A percentile compares a stretch with the other conserved stretches of the same genome.
Conservation (phyloP, 106 monocot species). For the Amphibolis antarctica region DNA sequence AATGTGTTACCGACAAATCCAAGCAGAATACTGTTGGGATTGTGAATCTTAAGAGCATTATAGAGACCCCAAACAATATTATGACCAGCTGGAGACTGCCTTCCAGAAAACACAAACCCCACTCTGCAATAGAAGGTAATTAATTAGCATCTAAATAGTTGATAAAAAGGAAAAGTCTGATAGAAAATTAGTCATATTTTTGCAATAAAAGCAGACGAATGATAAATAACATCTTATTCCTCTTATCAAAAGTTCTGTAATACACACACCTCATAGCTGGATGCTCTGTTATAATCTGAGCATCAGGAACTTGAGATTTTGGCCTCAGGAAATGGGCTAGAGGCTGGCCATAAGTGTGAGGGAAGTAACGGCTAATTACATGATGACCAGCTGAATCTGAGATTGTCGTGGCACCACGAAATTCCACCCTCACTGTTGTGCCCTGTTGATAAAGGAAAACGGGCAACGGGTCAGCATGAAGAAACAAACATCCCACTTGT, state of each 20-base stretch:
- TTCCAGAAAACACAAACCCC: constrained; percentile 8
- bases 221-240: not conserved
- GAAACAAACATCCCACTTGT: too few species aligned
- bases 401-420: constrained; percentile 65
- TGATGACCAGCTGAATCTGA: constrained; percentile 38
- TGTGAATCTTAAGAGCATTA: constrained; percentile 70
- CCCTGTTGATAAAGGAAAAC: constrained; percentile 39
- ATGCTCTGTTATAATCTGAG: constrained; percentile 55
- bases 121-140: too few species aligned
- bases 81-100: constrained; percentile 93
- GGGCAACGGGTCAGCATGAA: too few species aligned
- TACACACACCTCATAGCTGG: constrained; percentile 22
- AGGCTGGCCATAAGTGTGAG: constrained; percentile 68
- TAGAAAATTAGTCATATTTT: not conserved
- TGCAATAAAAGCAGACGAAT: not conserved
- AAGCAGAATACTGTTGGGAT: constrained; percentile 49
- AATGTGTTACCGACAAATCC: constrained; percentile 96
- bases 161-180: too few species aligned
- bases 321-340: constrained; percentile 66
- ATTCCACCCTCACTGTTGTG: constrained; percentile 70
- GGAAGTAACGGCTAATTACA: constrained; percentile 52
- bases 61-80: constrained; percentile 92
- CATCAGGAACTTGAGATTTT: constrained; percentile 45
- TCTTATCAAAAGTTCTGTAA: too few species aligned
- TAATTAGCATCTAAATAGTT: too few species aligned